Base-by-base conservation (phyloP, 2,329 filamentous ascomycete genomes). In the Neonectria sp. region DNA sequence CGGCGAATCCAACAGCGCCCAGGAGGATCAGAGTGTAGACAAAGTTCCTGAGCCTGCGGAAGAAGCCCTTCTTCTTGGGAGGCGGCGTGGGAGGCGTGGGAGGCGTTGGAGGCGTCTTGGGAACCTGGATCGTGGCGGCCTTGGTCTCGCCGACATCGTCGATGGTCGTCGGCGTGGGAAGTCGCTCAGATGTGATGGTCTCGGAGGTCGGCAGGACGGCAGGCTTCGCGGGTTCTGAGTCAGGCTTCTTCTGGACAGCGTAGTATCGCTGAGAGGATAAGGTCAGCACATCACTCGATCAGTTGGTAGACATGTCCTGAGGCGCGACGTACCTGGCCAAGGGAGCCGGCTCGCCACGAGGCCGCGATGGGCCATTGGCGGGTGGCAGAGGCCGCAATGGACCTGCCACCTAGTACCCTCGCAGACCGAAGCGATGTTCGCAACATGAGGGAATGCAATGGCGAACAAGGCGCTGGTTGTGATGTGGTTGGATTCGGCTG, bases 1-100 rank as follows among this genome's bases (percentile, higher is more conserved):
- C 95, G 63, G 89, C 93, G 76, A 97, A 99, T 45, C 92, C 91
- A 51, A 97, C 82, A 6, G 90, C 90, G 29, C 93, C 91, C 31
- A 98, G 88, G 51, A 97, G 82, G 69, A 95, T 84, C 55, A 98
- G 82, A 61, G 93, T 93, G 72, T 95, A 83, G 65, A 98, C 83
- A 78, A 95, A 92, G 79, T 92, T 92, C 75, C 93, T 89, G 79
- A 97, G 89, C 65, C 93, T 90, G 70, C 93, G 89, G 79, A 90
- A 86, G 81, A 90, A 86, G 79, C 90, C 85, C 89, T 93, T 85
- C 88, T 89, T 84, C 85, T 86, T 81, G 77, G 85, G 74, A 75
- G 83, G 71, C 37, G 75, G 75, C 29, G 74, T 40, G 24, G 82
- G 77, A 59, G 69, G 70, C 55, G 68, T 68, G 53, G 68, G 76